phyloP scores from a whole-genome alignment of 345 rosid genomes.

The Murraya koenigii region DNA sequence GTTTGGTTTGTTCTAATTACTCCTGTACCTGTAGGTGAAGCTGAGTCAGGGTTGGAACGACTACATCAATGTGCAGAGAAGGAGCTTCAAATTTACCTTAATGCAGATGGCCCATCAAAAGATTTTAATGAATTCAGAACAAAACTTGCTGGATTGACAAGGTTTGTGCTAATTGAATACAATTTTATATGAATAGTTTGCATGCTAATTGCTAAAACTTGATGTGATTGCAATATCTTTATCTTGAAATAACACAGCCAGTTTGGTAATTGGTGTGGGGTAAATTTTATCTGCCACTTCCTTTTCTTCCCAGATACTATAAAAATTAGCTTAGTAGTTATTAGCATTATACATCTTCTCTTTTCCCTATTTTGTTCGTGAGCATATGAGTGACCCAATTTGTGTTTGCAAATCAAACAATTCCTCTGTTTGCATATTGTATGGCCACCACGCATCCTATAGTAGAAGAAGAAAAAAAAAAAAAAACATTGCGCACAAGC shows the following conservation, averaged over 20 bases:
- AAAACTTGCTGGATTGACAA: constrained; percentile 80
- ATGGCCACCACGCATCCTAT: background rate
- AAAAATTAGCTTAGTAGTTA: background rate
- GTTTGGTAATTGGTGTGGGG: background rate
- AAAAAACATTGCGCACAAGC: background rate
- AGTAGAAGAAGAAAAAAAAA: too few relatives aligned
- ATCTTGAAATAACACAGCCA: background rate
- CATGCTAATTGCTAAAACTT: background rate
- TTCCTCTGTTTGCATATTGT: background rate
- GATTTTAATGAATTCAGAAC: constrained; percentile 85
- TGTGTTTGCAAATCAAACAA: constrained; percentile 7
- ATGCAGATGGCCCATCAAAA: constrained; percentile 56
- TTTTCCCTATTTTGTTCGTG: background rate
- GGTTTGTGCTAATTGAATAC: constrained; percentile 32
- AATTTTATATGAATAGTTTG: background rate
- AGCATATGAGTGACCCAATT: background rate
- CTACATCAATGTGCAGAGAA: constrained; percentile 93
- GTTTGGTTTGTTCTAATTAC: constrained; percentile 9
- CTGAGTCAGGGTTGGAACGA: constrained; percentile 83
- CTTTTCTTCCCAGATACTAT: background rate
- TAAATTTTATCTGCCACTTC: background rate
- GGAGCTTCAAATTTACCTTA: constrained; percentile 59
- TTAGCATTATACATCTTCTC: background rate
- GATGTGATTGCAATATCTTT: background rate
- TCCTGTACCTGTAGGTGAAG: constrained; percentile 54